phyloP scores from a whole-genome alignment of 352 stramenopile genomes.

The Pythium apleroticum region DNA sequence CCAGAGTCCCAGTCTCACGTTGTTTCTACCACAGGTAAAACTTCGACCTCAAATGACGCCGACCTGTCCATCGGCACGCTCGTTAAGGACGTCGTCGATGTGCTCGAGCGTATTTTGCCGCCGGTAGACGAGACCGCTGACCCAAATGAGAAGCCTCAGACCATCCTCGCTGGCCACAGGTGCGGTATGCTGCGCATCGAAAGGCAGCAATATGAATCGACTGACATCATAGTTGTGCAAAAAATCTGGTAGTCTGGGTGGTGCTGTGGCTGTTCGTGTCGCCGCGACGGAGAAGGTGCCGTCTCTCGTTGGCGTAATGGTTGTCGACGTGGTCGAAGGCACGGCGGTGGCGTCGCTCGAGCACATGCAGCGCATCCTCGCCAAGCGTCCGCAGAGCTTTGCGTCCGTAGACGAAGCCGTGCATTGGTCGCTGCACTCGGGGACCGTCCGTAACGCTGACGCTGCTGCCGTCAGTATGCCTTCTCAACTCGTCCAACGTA shows the following conservation, averaged over 20 bases:
- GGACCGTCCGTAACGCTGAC: slow-evolving; percentile 72
- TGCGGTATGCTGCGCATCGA: neutral
- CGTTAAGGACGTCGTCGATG: slow-evolving; percentile 61
- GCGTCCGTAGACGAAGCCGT: slow-evolving; percentile 69
- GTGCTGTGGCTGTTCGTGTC: slow-evolving; percentile 77
- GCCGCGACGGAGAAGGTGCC: slow-evolving; percentile 52
- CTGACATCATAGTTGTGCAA: neutral
- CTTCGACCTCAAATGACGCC: slow-evolving; percentile 51
- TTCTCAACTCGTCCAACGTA: slow-evolving; percentile 56
- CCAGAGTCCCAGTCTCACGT: no score
- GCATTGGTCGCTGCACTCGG: slow-evolving; percentile 76
- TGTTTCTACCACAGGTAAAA: slow-evolving; percentile 37
- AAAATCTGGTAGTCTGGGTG: slow-evolving; percentile 82
- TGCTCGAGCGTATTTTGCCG: slow-evolving; percentile 59
- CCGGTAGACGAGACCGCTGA: slow-evolving; percentile 18
- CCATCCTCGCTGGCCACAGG: slow-evolving; percentile 82
- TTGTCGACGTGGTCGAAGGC: slow-evolving; percentile 89
- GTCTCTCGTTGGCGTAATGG: slow-evolving; percentile 79
- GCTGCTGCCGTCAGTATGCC: slow-evolving; percentile 79
- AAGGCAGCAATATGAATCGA: neutral
- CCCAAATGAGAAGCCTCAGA: slow-evolving; percentile 45
- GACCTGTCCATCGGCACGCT: slow-evolving; percentile 77
- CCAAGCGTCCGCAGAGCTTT: slow-evolving; percentile 68
- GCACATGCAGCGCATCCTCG: slow-evolving; percentile 83
- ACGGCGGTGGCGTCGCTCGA: slow-evolving; percentile 82